phyloP scores from a whole-genome alignment of 371 early-diverging fungal species.

The Cokeromyces recurvatus region DNA sequence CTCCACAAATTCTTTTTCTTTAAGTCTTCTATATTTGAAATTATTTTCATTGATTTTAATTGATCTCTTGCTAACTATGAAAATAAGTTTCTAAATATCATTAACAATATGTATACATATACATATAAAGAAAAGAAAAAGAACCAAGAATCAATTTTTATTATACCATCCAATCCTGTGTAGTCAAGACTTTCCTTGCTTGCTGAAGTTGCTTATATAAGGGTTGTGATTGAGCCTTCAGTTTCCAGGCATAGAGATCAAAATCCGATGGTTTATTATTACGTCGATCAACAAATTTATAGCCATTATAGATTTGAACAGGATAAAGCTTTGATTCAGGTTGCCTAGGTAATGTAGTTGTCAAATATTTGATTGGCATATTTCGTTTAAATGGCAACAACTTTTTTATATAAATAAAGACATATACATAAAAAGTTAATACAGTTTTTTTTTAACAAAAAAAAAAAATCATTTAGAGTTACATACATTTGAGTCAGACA shows the following conservation, averaged over 20 bases:
- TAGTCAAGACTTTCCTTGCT: slow-evolving; percentile 68
- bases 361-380: slow-evolving; percentile 8
- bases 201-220: slow-evolving; percentile 60
- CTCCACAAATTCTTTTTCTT: slow-evolving; percentile 79
- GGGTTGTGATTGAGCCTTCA: slow-evolving; percentile 67
- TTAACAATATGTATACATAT: too few species aligned
- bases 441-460: too few species aligned
- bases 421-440: too few species aligned
- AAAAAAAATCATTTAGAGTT: too few species aligned
- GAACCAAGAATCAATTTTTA: not conserved
- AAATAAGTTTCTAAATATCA: too few species aligned
- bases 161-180: slow-evolving; percentile 79
- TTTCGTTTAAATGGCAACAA: not conserved
- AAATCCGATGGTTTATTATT: slow-evolving; percentile 32
- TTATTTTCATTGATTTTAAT: slow-evolving; percentile 64
- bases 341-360: slow-evolving; percentile 24
- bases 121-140: too few species aligned
- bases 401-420: not conserved
- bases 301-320: slow-evolving; percentile 40
- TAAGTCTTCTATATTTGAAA: slow-evolving; percentile 74
- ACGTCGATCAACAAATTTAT: slow-evolving; percentile 28
- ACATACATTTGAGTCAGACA: too few species aligned
- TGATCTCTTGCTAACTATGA: slow-evolving; percentile 79
- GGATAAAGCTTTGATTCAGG: slow-evolving; percentile 31
- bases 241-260: slow-evolving; percentile 68